Percentiles rank a stretch among this genome's conserved stretches.
These are phyloP conservation scores for Penicillium macrosclerotiorum DNA, from an alignment of 495 filamentous ascomycete genomes.

Conservation along the genomic window DNA sequence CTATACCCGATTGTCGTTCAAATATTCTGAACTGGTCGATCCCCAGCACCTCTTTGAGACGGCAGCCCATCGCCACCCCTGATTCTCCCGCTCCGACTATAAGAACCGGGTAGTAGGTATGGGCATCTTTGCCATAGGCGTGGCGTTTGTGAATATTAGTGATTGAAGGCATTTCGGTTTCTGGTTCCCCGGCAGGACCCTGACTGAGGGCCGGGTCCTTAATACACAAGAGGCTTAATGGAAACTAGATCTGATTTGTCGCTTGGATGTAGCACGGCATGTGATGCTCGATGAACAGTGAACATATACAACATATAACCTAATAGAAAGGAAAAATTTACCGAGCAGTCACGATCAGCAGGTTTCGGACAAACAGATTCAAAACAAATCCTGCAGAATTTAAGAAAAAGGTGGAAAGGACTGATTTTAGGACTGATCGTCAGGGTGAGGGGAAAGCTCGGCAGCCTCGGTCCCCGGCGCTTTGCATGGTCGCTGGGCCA, in stretches of 20 bases:
- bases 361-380: too few relatives aligned
- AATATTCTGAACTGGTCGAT: constrained; percentile 66
- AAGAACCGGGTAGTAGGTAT: constrained; percentile 54
- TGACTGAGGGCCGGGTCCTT: too few relatives aligned
- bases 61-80: constrained; percentile 64
- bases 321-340: too few relatives aligned
- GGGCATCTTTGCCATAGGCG: constrained; percentile 47
- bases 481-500: background rate
- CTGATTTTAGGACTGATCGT: background rate
- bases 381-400: too few relatives aligned
- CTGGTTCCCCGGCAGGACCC: background rate
- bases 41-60: constrained; percentile 55
- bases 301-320: too few relatives aligned
- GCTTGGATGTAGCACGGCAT: constrained; percentile 1
- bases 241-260: too few relatives aligned
- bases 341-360: too few relatives aligned
- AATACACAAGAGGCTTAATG: too few relatives aligned
- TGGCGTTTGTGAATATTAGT: constrained; percentile 44
- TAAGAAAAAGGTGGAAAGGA: background rate
- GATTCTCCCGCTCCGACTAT: constrained; percentile 64
- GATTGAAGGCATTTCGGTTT: constrained; percentile 20
- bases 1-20: constrained; percentile 58
- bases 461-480: constrained; percentile 11
- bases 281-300: too few relatives aligned
- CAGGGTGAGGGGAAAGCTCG: constrained; percentile 6